Percentiles rank a stretch among this genome's conserved stretches.
phyloP scores from a whole-genome alignment of 805 yeast species.

The Metschnikowia cerradonensis region DNA sequence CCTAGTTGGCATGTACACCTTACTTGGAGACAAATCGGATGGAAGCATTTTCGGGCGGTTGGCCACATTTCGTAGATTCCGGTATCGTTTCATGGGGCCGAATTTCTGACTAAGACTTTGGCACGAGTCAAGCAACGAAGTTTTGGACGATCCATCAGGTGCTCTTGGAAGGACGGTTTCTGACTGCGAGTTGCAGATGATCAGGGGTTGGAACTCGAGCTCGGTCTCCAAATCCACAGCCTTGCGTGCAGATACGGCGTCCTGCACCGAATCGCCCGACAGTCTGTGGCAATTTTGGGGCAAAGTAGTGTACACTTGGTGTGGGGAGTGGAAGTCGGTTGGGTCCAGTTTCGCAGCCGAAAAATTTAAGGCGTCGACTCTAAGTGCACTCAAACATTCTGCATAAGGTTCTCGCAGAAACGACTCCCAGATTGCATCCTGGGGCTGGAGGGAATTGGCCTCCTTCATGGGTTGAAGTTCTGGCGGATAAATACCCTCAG shows the following conservation, averaged over 20 bases:
- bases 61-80: constrained; percentile 3
- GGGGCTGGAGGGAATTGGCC: not conserved
- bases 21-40: not conserved
- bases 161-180: not conserved
- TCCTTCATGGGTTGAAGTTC: not conserved
- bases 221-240: not conserved
- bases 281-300: not conserved
- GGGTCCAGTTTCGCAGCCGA: constrained; percentile 2
- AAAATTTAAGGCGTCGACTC: not conserved
- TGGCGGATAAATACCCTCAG: not conserved
- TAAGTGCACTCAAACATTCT: not conserved
- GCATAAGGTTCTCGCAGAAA: not conserved
- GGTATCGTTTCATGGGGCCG: constrained; percentile 2
- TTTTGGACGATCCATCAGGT: not conserved
- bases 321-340: not conserved
- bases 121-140: not conserved
- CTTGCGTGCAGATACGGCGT: not conserved
- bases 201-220: not conserved
- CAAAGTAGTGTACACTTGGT: not conserved
- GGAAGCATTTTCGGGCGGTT: not conserved
- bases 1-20: constrained; percentile 40
- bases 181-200: not conserved
- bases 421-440: not conserved
- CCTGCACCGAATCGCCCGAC: not conserved
- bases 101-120: not conserved